phyloP scores from a whole-genome alignment of 495 filamentous ascomycete species.

The Talaromyces liani region DNA sequence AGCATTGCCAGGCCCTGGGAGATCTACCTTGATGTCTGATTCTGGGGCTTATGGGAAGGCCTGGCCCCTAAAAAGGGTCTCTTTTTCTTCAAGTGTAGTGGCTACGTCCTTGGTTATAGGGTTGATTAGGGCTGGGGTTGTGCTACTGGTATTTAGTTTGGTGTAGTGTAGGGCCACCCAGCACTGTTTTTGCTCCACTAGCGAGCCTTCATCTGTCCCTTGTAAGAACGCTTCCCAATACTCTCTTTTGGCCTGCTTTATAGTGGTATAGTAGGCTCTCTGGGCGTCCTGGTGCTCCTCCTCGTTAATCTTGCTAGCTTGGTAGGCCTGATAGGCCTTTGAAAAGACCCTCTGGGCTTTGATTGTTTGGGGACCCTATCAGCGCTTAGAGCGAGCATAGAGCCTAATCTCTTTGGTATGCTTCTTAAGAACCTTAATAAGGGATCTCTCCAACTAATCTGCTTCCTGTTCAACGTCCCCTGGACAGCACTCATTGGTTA shows the following conservation, averaged over 20 bases:
- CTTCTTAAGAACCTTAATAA: neutral
- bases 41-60: neutral
- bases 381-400: neutral
- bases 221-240: neutral
- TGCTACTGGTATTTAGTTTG: neutral
- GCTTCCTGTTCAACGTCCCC: neutral
- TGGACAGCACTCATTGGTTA: neutral
- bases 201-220: neutral
- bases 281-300: neutral
- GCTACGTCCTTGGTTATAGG: neutral
- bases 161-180: neutral
- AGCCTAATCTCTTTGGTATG: neutral
- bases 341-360: neutral
- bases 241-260: neutral
- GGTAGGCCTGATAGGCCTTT: neutral
- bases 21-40: neutral
- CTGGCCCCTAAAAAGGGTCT: too few species aligned
- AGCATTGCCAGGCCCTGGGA: neutral
- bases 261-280: neutral
- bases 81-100: neutral
- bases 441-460: neutral
- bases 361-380: neutral
- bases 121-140: neutral
- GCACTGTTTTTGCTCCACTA: neutral
- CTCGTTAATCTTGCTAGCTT: neutral